phyloP scores from a whole-genome alignment of 768 basidiomycete genomes.

The Trametes punicea region DNA sequence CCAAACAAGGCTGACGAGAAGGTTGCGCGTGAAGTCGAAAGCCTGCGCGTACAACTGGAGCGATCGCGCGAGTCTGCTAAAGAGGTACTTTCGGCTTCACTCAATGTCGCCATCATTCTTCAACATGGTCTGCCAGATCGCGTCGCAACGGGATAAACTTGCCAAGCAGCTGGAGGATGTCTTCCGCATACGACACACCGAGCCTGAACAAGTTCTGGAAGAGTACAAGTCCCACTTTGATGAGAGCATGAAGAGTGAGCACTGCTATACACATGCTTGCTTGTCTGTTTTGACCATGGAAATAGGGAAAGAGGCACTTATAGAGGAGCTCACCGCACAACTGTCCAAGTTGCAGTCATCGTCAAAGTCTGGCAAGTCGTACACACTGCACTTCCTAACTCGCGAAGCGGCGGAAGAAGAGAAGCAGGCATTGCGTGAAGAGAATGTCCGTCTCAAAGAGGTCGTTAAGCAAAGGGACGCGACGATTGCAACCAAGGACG shows the following conservation, averaged over 20 bases:
- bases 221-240: conserved; percentile 51
- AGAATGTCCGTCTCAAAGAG: conserved; percentile 43
- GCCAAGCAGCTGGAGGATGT: conserved; percentile 57
- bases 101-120: not conserved
- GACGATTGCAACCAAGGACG: conserved; percentile 41
- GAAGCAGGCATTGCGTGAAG: conserved; percentile 48
- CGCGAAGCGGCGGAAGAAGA: conserved; percentile 73
- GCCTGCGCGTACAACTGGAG: conserved; percentile 25
- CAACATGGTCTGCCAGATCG: conserved; percentile 14
- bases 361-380: conserved; percentile 44
- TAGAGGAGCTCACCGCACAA: conserved; percentile 52
- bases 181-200: conserved; percentile 56
- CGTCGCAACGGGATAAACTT: conserved; percentile 33
- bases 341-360: conserved; percentile 51
- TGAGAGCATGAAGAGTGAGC: conserved; percentile 49
- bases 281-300: not conserved
- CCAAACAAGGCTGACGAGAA: conserved; percentile 13
- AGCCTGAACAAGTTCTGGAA: conserved; percentile 55
- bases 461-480: conserved; percentile 42
- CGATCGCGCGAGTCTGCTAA: conserved; percentile 11
- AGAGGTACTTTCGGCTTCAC: conserved; percentile 25
- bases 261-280: not conserved
- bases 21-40: conserved; percentile 20
- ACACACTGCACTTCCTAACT: conserved; percentile 63
- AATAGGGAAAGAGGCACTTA: conserved; percentile 56